phyloP scores from a whole-genome alignment of 441 rosid species.

The Heliophila coronopifolia region DNA sequence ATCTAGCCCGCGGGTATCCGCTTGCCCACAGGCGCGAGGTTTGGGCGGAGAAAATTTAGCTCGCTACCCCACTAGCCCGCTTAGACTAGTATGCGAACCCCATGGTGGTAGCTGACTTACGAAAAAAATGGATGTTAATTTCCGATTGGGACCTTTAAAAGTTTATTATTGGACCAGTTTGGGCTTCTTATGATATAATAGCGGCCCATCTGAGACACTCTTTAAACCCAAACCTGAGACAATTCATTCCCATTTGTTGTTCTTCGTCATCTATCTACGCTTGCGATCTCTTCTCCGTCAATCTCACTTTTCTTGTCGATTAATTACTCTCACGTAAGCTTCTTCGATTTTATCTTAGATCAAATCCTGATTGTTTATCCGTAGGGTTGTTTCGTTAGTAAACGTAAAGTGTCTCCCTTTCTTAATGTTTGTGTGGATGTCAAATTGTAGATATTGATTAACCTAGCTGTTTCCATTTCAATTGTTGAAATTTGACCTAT shows the following conservation, averaged over 20 bases:
- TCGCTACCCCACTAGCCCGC: too few relatives aligned
- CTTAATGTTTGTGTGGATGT: neutral
- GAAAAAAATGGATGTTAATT: too few relatives aligned
- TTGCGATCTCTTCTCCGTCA: conserved; percentile 14
- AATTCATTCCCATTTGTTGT: neutral
- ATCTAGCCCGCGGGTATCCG: too few relatives aligned
- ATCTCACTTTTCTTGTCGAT: conserved; percentile 16
- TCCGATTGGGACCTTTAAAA: too few relatives aligned
- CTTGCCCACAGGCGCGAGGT: too few relatives aligned
- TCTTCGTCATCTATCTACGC: conserved; percentile 10
- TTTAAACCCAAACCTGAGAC: conserved; percentile 20
- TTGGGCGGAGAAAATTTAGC: too few relatives aligned
- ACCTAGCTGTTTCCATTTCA: neutral
- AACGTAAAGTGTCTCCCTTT: neutral
- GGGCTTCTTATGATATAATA: too few relatives aligned
- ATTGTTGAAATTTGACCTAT: neutral
- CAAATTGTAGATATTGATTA: neutral
- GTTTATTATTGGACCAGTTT: neutral
- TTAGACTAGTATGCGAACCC: too few relatives aligned
- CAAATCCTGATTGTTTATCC: neutral
- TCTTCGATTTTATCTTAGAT: neutral
- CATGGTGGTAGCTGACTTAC: too few relatives aligned
- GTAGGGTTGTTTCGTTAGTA: neutral
- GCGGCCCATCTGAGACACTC: conserved; percentile 3
- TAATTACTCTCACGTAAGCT: conserved; percentile 9